phyloP scores from a whole-genome alignment of 306 rosid genomes.

The Citrullus amarus region DNA sequence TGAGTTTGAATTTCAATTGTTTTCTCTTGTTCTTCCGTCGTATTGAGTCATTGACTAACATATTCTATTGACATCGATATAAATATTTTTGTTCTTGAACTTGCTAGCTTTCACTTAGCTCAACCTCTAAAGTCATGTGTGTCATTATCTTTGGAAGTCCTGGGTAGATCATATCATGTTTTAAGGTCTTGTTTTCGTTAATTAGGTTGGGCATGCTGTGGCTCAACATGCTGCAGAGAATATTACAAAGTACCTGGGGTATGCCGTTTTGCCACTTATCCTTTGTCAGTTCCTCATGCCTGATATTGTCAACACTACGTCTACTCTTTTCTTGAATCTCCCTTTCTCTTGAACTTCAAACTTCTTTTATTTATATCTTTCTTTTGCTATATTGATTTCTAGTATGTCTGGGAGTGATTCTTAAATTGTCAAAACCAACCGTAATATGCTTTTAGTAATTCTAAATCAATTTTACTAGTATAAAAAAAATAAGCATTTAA shows the following conservation, averaged over 20 bases:
- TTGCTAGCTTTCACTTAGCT: background rate
- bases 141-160: background rate
- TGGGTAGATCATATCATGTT: background rate
- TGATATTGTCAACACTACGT: conserved; percentile 68
- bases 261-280: conserved; percentile 45
- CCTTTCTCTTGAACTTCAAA: conserved; percentile 45
- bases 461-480: no score
- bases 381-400: background rate
- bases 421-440: no score
- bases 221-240: conserved; percentile 78
- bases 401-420: no score
- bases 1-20: background rate
- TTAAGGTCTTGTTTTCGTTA: background rate
- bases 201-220: conserved; percentile 76
- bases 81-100: background rate
- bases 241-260: conserved; percentile 60
- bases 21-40: background rate
- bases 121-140: no score
- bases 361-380: background rate
- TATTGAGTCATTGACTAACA: background rate
- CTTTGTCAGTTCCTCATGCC: conserved; percentile 58
- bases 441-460: no score
- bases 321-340: conserved; percentile 59
- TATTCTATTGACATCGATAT: background rate
- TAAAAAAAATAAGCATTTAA: no score